Percentiles rank a stretch among this genome's conserved stretches.
phyloP scores from a whole-genome alignment of 805 yeast species.

The Candida montana region DNA sequence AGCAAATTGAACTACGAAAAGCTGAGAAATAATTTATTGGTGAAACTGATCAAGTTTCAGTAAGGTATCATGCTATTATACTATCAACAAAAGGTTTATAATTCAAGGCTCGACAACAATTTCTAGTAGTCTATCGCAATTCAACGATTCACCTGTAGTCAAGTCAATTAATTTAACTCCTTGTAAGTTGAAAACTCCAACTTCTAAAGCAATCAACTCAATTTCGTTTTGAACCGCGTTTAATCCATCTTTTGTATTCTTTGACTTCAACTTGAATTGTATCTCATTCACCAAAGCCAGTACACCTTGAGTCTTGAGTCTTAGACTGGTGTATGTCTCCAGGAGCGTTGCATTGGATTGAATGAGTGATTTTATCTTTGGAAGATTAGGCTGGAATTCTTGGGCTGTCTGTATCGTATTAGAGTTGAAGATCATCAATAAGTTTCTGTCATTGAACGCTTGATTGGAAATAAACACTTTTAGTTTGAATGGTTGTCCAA shows the following conservation, averaged over 20 bases:
- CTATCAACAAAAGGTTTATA: too few relatives aligned
- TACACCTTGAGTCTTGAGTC: conserved; percentile 48
- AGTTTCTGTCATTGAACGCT: conserved; percentile 43
- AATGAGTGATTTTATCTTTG: conserved; percentile 21
- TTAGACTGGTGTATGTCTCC: conserved; percentile 32
- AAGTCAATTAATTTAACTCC: conserved; percentile 65
- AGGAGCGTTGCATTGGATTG: conserved; percentile 23
- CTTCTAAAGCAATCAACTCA: conserved; percentile 52
- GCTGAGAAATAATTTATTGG: conserved; percentile 28
- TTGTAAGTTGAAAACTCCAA: conserved; percentile 59
- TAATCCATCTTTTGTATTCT: conserved; percentile 30
- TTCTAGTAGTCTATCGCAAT: conserved; percentile 65
- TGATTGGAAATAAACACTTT: conserved; percentile 60
- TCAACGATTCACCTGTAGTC: conserved; percentile 59
- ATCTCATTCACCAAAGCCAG: conserved; percentile 62
- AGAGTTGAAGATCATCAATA: conserved; percentile 39
- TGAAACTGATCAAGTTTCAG: conserved; percentile 15
- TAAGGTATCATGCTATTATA: too few relatives aligned
- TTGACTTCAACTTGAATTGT: conserved; percentile 47
- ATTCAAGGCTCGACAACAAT: conserved; percentile 39
- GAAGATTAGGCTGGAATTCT: conserved; percentile 17
- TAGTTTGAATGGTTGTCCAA: conserved; percentile 62
- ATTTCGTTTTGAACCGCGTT: conserved; percentile 60
- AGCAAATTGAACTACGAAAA: conserved; percentile 24
- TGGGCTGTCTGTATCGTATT: conserved; percentile 9